Conservation (phyloP, 306 rosid genomes). For the Heteromeles arbutifolia region DNA sequence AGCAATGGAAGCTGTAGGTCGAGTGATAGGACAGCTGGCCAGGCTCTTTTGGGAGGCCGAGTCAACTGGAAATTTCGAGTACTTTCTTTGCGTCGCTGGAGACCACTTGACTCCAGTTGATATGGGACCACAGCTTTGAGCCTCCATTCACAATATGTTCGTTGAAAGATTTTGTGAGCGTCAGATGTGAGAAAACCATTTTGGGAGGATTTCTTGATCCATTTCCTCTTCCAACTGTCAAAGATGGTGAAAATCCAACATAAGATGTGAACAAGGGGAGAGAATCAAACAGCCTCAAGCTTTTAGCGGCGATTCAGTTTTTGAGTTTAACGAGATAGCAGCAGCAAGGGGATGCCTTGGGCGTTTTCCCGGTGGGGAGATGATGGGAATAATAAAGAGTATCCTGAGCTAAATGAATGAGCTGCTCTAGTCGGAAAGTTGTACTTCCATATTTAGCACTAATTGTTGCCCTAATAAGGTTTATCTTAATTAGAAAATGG, state of each 20-base stretch:
- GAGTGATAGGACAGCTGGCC: constrained; percentile 74
- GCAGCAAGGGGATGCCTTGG: constrained; percentile 89
- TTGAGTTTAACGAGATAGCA: constrained; percentile 57
- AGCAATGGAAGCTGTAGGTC: constrained; percentile 85
- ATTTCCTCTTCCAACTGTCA: constrained; percentile 70
- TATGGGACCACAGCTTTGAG: constrained; percentile 99
- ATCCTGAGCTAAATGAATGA: constrained; percentile 35
- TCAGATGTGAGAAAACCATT: constrained; percentile 55
- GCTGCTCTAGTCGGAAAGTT: constrained; percentile 10
- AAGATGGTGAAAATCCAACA: constrained; percentile 42
- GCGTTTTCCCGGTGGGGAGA: constrained; percentile 88
- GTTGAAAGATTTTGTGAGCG: constrained; percentile 66
- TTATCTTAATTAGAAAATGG: constrained; percentile 1
- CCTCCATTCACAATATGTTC: constrained; percentile 73
- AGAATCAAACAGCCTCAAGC: constrained; percentile 25
- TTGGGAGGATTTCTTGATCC: constrained; percentile 47
- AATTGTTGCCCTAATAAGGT: constrained; percentile 5
- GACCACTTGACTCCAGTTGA: constrained; percentile 96
- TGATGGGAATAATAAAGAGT: constrained; percentile 85
- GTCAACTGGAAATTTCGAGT: constrained; percentile 53
- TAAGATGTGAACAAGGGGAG: constrained; percentile 25
- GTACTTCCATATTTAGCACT: background rate
- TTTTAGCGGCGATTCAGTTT: constrained; percentile 65
- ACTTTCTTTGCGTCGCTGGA: constrained; percentile 72
- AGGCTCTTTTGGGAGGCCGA: constrained; percentile 88